phyloP scores from a whole-genome alignment of 495 filamentous ascomycete genomes.

The Cudoniella acicularis region DNA sequence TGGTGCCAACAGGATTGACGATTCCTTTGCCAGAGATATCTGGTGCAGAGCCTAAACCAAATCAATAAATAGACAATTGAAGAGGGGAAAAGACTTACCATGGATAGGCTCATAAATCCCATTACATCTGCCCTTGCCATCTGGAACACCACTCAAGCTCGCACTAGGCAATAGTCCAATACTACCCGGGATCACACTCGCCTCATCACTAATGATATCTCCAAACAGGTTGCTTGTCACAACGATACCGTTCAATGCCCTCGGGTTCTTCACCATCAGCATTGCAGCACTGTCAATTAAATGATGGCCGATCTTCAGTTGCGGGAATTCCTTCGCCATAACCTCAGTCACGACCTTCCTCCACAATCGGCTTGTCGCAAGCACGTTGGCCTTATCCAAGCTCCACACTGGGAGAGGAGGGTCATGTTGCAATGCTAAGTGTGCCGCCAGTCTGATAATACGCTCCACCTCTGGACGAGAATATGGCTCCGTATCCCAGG shows the following conservation, averaged over 20 bases:
- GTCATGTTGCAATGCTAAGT: slow-evolving; percentile 74
- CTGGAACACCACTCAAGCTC: slow-evolving; percentile 80
- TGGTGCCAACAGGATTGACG: slow-evolving; percentile 80
- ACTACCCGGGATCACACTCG: slow-evolving; percentile 90
- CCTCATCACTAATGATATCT: slow-evolving; percentile 96
- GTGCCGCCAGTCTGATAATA: slow-evolving; percentile 76
- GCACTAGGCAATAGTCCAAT: slow-evolving; percentile 89
- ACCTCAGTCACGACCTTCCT: slow-evolving; percentile 81
- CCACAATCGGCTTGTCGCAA: slow-evolving; percentile 89
- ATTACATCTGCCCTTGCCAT: slow-evolving; percentile 67
- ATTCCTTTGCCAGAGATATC: slow-evolving; percentile 85
- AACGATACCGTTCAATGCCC: slow-evolving; percentile 85
- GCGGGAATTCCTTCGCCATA: slow-evolving; percentile 81
- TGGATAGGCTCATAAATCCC: slow-evolving; percentile 99
- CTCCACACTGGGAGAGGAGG: slow-evolving; percentile 83
- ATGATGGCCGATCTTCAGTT: slow-evolving; percentile 80
- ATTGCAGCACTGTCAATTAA: slow-evolving; percentile 95
- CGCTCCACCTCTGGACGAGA: slow-evolving; percentile 84
- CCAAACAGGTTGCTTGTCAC: slow-evolving; percentile 95
- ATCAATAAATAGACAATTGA: neutral
- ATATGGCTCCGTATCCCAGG: slow-evolving; percentile 89
- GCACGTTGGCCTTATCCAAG: slow-evolving; percentile 96
- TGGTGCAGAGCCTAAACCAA: slow-evolving; percentile 54
- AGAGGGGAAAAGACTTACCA: slow-evolving; percentile 49
- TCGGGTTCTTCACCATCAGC: slow-evolving; percentile 94